Conservation (phyloP, 257 asterid genomes). For the Coffea eugenioides region DNA sequence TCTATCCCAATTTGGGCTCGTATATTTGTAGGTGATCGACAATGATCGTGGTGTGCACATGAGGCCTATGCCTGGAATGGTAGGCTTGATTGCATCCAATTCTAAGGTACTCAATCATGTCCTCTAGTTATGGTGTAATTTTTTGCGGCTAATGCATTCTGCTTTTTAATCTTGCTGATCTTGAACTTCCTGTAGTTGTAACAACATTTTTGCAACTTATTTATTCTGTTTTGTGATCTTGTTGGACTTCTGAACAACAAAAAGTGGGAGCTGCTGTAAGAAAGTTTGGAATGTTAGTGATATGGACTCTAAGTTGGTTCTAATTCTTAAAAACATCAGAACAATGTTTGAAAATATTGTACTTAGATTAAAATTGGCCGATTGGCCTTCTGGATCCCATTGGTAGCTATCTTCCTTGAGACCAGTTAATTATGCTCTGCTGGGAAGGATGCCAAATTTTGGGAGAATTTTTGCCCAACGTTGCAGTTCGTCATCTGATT, state of each 20-base stretch:
- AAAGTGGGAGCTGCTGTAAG: background rate
- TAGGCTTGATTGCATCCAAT: conserved; percentile 67
- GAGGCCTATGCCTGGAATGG: conserved; percentile 94
- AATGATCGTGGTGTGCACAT: conserved; percentile 88
- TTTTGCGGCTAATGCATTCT: background rate
- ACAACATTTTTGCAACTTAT: background rate
- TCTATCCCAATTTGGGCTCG: background rate
- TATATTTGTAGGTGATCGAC: conserved; percentile 65
- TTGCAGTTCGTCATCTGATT: background rate
- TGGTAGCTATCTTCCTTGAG: background rate
- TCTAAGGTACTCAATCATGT: conserved; percentile 49
- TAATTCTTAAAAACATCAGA: background rate
- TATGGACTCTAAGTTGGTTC: background rate
- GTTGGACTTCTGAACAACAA: background rate
- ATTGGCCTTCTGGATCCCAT: background rate
- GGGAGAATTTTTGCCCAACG: background rate
- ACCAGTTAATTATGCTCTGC: background rate
- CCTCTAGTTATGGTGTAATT: background rate
- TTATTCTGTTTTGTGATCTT: too few species aligned
- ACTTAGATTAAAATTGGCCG: background rate
- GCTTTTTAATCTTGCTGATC: background rate
- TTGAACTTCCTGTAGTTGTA: background rate
- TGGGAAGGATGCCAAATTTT: background rate
- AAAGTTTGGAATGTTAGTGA: background rate
- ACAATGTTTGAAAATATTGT: background rate